Conservation (phyloP, 208 protist genomes). For the Eutreptiella sp. region DNA sequence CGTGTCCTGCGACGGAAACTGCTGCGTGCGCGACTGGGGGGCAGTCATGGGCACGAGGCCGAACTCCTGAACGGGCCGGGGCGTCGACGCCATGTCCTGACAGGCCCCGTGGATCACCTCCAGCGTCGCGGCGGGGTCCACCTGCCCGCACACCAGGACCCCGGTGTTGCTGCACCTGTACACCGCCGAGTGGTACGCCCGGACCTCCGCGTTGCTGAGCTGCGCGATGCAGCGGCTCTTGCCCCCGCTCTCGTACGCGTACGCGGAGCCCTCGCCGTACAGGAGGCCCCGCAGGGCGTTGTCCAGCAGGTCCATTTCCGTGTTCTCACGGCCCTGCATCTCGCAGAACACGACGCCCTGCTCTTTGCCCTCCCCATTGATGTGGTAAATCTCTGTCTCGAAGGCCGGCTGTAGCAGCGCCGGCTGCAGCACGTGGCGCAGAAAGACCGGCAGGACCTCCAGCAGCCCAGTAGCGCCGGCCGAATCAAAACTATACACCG, state of each 20-base stretch:
- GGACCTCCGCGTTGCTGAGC: slow-evolving; percentile 10
- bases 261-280: slow-evolving; percentile 7
- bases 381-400: slow-evolving; percentile 30
- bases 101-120: not conserved
- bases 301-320: slow-evolving; percentile 12
- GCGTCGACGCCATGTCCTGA: not conserved
- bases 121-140: not conserved
- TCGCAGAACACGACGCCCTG: slow-evolving; percentile 30
- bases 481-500: slow-evolving; percentile 6
- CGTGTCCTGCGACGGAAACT: not conserved
- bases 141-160: not conserved
- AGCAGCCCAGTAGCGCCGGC: slow-evolving; percentile 24
- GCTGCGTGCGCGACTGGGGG: not conserved
- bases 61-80: not conserved
- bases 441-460: slow-evolving; percentile 28
- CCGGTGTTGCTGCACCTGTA: not conserved
- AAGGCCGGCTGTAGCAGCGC: slow-evolving; percentile 10
- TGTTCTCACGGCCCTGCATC: slow-evolving; percentile 30
- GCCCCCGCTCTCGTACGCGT: slow-evolving; percentile 19
- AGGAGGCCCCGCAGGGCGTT: not conserved
- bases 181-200: slow-evolving; percentile 15
- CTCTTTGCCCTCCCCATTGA: slow-evolving; percentile 30
- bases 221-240: slow-evolving; percentile 3
- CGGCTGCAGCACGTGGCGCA: slow-evolving; percentile 29
- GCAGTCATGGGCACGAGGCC: not conserved